Percentiles rank a stretch among this genome's conserved stretches.
phyloP scores from a whole-genome alignment of 2,329 filamentous ascomycete species.

The Aspergillus versicolor region DNA sequence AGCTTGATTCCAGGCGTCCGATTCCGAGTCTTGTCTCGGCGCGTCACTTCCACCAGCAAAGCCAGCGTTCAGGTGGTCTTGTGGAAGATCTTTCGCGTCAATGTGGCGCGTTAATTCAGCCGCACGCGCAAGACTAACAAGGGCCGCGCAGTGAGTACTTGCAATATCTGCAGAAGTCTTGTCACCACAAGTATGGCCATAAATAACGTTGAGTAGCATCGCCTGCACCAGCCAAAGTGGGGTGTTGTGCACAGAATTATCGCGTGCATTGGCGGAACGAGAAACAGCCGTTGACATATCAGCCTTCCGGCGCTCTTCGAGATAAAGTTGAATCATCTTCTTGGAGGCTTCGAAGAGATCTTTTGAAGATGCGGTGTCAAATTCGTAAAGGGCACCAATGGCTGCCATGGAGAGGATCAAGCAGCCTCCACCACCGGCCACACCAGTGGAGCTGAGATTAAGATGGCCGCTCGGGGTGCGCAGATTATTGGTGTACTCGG shows the following conservation, averaged over 20 bases:
- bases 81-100: constrained; percentile 36
- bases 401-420: constrained; percentile 84
- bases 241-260: constrained; percentile 68
- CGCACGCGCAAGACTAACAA: constrained; percentile 86
- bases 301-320: constrained; percentile 85
- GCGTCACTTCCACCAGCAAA: constrained; percentile 54
- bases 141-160: constrained; percentile 83
- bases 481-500: constrained; percentile 61
- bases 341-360: constrained; percentile 91
- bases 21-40: constrained; percentile 37
- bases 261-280: constrained; percentile 52
- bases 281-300: constrained; percentile 67
- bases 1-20: constrained; percentile 36
- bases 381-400: constrained; percentile 83
- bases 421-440: constrained; percentile 78
- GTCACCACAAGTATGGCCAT: constrained; percentile 91
- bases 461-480: constrained; percentile 55
- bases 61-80: constrained; percentile 47
- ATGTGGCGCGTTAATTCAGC: constrained; percentile 67
- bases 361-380: constrained; percentile 74
- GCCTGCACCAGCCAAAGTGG: constrained; percentile 95
- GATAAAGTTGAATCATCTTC: constrained; percentile 89
- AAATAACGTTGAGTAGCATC: constrained; percentile 94
- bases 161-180: constrained; percentile 89
- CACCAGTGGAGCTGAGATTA: constrained; percentile 54